A percentile compares a stretch with the other conserved stretches of the same genome.
Evolutionary conservation across 345 rosid genomes (phyloP).

Genomic region (Pugionium dolabratum): DNA sequence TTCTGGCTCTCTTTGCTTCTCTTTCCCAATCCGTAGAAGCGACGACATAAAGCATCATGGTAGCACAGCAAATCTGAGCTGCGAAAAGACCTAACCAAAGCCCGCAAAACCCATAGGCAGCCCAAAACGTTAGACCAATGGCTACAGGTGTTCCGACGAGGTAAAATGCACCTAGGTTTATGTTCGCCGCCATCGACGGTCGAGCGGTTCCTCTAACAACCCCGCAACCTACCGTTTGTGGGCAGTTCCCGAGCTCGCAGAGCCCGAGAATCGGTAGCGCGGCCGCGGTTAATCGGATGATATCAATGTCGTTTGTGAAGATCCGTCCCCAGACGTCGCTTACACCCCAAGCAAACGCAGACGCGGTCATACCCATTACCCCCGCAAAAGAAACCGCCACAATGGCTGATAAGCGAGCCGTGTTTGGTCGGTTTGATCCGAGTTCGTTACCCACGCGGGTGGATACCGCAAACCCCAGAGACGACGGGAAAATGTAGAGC

Average conservation of each 20-base stretch:
- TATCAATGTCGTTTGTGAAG: slow-evolving; percentile 68
- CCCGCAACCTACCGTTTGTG: slow-evolving; percentile 94
- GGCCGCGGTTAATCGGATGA: slow-evolving; percentile 63
- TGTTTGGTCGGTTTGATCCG: slow-evolving; percentile 63
- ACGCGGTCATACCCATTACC: slow-evolving; percentile 69
- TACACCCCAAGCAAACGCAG: slow-evolving; percentile 67
- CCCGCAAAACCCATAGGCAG: slow-evolving; percentile 67
- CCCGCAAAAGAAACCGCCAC: slow-evolving; percentile 66
- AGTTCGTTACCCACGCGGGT: slow-evolving; percentile 92
- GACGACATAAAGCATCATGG: slow-evolving; percentile 78
- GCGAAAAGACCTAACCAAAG: slow-evolving; percentile 80
- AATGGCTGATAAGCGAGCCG: slow-evolving; percentile 67
- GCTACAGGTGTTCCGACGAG: slow-evolving; percentile 91
- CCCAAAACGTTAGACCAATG: slow-evolving; percentile 68
- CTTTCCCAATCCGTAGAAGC: slow-evolving; percentile 83
- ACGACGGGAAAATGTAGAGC: slow-evolving; percentile 85
- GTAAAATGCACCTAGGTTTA: slow-evolving; percentile 88
- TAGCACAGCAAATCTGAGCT: slow-evolving; percentile 87
- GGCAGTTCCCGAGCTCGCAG: slow-evolving; percentile 87
- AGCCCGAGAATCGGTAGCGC: slow-evolving; percentile 87
- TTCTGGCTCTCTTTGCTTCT: slow-evolving; percentile 61
- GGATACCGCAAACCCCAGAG: slow-evolving; percentile 78
- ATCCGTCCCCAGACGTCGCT: slow-evolving; percentile 73
- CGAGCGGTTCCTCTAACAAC: slow-evolving; percentile 84
- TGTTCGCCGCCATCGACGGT: slow-evolving; percentile 78